Percentiles rank a stretch among this genome's conserved stretches.
Conservation (phyloP, 1,284 basidiomycete genomes). For the Athelia psychrophila region DNA sequence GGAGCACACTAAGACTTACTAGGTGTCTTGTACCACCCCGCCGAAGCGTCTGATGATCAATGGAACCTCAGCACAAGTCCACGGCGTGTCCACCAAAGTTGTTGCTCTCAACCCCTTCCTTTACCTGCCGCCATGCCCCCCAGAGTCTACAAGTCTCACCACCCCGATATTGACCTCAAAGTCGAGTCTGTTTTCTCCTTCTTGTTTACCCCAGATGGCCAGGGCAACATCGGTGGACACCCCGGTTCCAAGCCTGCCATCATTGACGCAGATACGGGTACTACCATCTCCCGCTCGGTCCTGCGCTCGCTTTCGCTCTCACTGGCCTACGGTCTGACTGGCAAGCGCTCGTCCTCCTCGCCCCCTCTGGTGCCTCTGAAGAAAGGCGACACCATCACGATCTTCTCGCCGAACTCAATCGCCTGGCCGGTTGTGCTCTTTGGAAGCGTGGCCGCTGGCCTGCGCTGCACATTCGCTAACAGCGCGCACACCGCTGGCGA, state of each 20-base stretch:
- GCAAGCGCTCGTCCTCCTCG: conserved; percentile 10
- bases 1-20: too few species aligned
- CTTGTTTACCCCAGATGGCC: too few species aligned
- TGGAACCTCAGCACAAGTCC: too few species aligned
- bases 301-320: conserved; percentile 52
- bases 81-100: too few species aligned
- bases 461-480: conserved; percentile 48
- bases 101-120: too few species aligned
- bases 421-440: conserved; percentile 61
- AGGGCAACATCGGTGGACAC: conserved; percentile 36
- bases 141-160: too few species aligned
- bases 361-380: conserved; percentile 28
- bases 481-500: conserved; percentile 41
- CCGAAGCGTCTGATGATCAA: too few species aligned
- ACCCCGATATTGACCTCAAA: too few species aligned
- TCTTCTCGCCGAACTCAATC: conserved; percentile 62
- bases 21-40: too few species aligned
- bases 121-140: too few species aligned
- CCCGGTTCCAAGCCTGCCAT: conserved; percentile 49
- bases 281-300: conserved; percentile 52
- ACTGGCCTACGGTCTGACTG: conserved; percentile 52
- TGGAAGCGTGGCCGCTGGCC: conserved; percentile 51
- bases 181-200: too few species aligned
- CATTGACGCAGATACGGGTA: conserved; percentile 63
- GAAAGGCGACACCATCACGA: conserved; percentile 44